Evolutionary conservation across 139 green algal genomes (phyloP), one percentile per base, ranked within the genome.

Genomic region (Nannochloris sp.): DNA sequence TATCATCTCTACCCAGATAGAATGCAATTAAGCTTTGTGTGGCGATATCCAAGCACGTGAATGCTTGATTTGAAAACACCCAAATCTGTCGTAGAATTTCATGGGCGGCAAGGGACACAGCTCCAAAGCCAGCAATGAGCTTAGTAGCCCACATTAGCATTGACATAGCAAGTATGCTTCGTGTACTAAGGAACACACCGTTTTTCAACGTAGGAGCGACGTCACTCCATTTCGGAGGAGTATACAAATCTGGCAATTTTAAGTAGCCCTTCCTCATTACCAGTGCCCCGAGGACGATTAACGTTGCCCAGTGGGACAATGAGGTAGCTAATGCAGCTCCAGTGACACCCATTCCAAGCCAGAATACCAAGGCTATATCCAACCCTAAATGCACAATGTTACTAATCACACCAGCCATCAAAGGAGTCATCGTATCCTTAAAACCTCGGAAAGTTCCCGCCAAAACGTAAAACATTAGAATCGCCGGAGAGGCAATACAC

Each of bases 251-350:
- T 31, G 35, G 8, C 10, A 44, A 4, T 56, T 51, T 47, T 7
- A 73, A 35, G 34, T 73, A 60, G 0, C 59, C 60, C 15, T 61
- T 62, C 15, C 55, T 15, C 14, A 73, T 48, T 29, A 85, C 39
- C 14, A 58, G 58, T 29, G 44, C 73, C 51, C 76, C 24, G 9
- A 45, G 12, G 59, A 70, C 64, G 25, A 15, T 55, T 3, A 70
- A 62, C 3, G 70, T 72, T 19, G 71, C 54, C 44, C 76, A 85
- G 62, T 88, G 78, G 19, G 81, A 84, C 3, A 81, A 68, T 8
- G 83, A 76, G 15, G 85, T 91, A 3, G 85, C 86, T 33, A 84
- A 45, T 4, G 78, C 85, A 4, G 85, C 85, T 7, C 85, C 85
- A 14, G 54, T 46, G 30, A 89, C 68, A 8, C 85, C 85, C 79